These are phyloP conservation scores for Filosporella fistucella DNA, from an alignment of 495 filamentous ascomycete genomes.

Conservation along the genomic window DNA sequence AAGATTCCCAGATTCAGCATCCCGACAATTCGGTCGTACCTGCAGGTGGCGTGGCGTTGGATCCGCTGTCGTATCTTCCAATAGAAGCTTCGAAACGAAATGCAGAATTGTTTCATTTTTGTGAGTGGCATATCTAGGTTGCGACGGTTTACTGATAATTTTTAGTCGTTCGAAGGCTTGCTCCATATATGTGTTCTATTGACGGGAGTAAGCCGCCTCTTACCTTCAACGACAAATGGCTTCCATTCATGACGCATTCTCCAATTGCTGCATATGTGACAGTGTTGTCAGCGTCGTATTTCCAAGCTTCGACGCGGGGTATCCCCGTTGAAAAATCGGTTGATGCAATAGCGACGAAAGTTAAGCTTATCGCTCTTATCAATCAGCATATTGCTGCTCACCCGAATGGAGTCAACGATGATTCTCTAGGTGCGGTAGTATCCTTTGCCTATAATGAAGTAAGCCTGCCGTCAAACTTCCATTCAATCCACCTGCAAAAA, in stretches of 20 bases:
- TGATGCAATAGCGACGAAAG: conserved; percentile 9
- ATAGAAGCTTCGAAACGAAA: conserved; percentile 16
- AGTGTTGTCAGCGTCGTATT: conserved; percentile 16
- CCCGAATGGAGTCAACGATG: conserved; percentile 27
- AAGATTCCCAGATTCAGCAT: conserved; percentile 2
- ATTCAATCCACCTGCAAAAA: neutral
- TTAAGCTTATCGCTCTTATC: conserved; percentile 25
- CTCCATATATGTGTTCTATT: conserved; percentile 19
- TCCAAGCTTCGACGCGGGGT: conserved; percentile 7
- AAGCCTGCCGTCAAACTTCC: no score
- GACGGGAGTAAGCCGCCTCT: conserved; percentile 8
- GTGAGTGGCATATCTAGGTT: conserved; percentile 2
- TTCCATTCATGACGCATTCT: conserved; percentile 16
- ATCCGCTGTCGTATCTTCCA: conserved; percentile 13
- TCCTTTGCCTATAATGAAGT: conserved; percentile 36
- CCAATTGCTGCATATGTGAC: conserved; percentile 13
- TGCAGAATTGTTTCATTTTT: conserved; percentile 20
- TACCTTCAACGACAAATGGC: conserved; percentile 10
- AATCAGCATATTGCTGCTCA: conserved; percentile 29
- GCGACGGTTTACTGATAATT: neutral
- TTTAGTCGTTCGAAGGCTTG: conserved; percentile 8
- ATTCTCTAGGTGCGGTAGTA: conserved; percentile 32
- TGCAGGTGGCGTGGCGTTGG: conserved; percentile 7
- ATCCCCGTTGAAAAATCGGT: conserved; percentile 15
- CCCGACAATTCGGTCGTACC: neutral